Base-by-base conservation (phyloP, 768 basidiomycete species). In the Leccinum rimulosum region DNA sequence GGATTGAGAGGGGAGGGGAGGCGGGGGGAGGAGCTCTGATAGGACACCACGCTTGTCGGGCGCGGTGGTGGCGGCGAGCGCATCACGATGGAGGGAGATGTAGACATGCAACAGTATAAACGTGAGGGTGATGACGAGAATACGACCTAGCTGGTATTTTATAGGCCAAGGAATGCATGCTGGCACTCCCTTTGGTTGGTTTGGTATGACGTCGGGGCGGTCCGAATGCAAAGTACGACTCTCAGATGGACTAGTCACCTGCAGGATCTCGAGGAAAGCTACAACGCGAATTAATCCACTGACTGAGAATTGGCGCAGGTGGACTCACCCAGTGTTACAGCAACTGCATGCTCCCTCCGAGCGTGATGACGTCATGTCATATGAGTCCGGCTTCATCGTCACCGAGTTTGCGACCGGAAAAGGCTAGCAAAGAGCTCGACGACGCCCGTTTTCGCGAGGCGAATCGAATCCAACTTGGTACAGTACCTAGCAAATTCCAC, bases 1-100 rank as follows among this genome's bases (percentile, higher is more conserved):
- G 68, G 68, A 15, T 68, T 68, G 19, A 72, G 60, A 48, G 66
- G 72, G 12, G 68, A 73, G 5, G 73, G 55, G 12, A 62, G 63
- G 33, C 63, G 62, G 6, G 65, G 56, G 1, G 67, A 60, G 51
- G 60, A 51, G 4, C 12, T 57, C 27, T 68, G 60, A 52, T 47
- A 52, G 14, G 59, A 61, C 59, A 55, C 33, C 5, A 12, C 15
- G 40, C 55, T 58, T 28, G 54, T 12, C 17, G 56, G 55, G 52
- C 64, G 64, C 40, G 67, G 62, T 36, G 54, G 43, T 15, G 61
- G 50, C 11, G 45, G 45, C 45, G 45, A 47, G 19, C 19, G 22
- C 11, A 25, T 47, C 22, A 47, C 12, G 45, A 25, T 25, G 45
- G 45, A 14, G 8, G 43, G n/a, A 47, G 67, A 52, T 57, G 48